Base-by-base conservation (phyloP, 192 early-diverging fungal genomes). In the Podochytrium sp. region DNA sequence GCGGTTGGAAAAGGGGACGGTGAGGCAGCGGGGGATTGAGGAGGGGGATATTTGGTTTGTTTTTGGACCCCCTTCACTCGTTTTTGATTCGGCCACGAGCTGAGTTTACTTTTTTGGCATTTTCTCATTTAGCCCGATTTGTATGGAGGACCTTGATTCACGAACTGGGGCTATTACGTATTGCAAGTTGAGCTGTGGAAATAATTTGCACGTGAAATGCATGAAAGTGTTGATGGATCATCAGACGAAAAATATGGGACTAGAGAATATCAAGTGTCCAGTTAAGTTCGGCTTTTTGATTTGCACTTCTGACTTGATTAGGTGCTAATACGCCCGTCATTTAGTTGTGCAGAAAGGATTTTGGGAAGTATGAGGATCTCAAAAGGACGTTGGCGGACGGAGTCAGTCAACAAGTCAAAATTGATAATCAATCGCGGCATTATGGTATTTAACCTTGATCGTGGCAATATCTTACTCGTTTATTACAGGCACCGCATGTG, bases 141-240 rank as follows among this genome's bases (percentile, higher is more conserved):
- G 84, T 52, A 80, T 80, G 65, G 84, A 85, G 56, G 71, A 81
- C 16, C 58, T 83, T 18, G 34, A 71, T 41, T 14, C 29, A 0
- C 63, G 42, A 12, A 40, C 35, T 5, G 69, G 35, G 2, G 57
- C 74, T 7, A 75, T 78, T 2, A 78, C 75, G 1, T 73, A 83
- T 64, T 86, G 84, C 76, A 66, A 72, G 58, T 33, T 58, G n/a
- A 74, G 72, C 38, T 86, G 85, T 59, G 85, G 85, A 27, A 86
- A 86, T 64, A 76, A 76, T 58, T 58, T 86, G 35, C 85, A 86
- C 62, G 71, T 80, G 18, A 82, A 83, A 53, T 86, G 85, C 71
- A 76, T 84, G 56, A 77, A 76, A 47, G 52, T 86, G 0, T 53
- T 84, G 59, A 67, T 82, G 67, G 80, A 86, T 29, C 85, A 86